These are phyloP conservation scores for Geotrichum candidum DNA, from an alignment of 1,139 yeast genomes.

Conservation along the genomic window DNA sequence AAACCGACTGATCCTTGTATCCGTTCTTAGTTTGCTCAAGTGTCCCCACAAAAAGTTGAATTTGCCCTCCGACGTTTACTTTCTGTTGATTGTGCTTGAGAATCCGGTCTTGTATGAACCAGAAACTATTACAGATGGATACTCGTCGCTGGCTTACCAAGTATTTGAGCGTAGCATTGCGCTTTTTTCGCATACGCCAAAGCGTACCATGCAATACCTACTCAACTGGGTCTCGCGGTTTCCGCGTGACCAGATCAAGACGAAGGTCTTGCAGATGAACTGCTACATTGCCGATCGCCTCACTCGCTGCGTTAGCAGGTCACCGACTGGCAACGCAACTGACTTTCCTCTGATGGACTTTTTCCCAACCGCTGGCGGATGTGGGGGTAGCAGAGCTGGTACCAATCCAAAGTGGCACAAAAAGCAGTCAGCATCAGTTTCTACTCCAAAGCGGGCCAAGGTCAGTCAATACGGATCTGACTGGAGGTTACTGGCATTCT, in stretches of 20 bases:
- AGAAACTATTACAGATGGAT: neutral
- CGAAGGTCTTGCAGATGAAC: slow-evolving; percentile 35
- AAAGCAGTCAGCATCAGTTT: neutral
- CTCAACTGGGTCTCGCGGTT: slow-evolving; percentile 53
- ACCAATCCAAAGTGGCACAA: neutral
- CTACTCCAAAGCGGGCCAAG: slow-evolving; percentile 36
- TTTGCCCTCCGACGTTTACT: slow-evolving; percentile 26
- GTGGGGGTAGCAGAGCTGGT: neutral
- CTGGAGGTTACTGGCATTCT: slow-evolving; percentile 73
- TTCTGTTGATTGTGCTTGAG: slow-evolving; percentile 31
- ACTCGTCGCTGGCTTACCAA: slow-evolving; percentile 48
- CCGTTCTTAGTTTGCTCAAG: slow-evolving; percentile 25
- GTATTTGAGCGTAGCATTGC: slow-evolving; percentile 63
- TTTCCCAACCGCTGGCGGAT: neutral
- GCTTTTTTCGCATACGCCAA: slow-evolving; percentile 48
- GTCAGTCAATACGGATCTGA: slow-evolving; percentile 65
- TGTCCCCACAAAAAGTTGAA: slow-evolving; percentile 25
- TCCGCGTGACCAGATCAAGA: slow-evolving; percentile 27
- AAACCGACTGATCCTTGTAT: slow-evolving; percentile 19
- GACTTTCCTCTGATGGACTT: neutral
- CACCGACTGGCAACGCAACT: neutral
- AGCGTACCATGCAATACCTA: slow-evolving; percentile 42
- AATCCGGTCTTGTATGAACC: slow-evolving; percentile 26
- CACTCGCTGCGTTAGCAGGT: slow-evolving; percentile 20
- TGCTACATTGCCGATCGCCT: slow-evolving; percentile 37